Percentiles rank a stretch among this genome's conserved stretches.
These are phyloP conservation scores for Aotearoamyces nothofagi DNA, from an alignment of 2,329 filamentous ascomycete genomes.

Conservation along the genomic window DNA sequence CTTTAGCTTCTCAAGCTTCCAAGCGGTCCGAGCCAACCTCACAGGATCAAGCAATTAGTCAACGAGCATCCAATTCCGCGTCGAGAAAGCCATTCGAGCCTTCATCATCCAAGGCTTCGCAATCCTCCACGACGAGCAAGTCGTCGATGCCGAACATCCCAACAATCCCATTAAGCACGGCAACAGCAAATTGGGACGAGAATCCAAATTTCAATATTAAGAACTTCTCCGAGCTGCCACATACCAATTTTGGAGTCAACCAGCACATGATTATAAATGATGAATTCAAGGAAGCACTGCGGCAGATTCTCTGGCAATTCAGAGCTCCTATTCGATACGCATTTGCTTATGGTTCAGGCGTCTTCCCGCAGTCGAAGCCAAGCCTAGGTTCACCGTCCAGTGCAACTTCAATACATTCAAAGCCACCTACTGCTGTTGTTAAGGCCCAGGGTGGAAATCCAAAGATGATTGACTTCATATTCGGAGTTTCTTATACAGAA, in stretches of 20 bases:
- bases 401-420: constrained; percentile 55
- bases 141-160: constrained; percentile 13
- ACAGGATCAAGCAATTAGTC: constrained; percentile 4
- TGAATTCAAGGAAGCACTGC: constrained; percentile 83
- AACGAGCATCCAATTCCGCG: constrained; percentile 7
- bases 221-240: constrained; percentile 62
- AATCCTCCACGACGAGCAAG: constrained; percentile 9
- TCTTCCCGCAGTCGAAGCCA: constrained; percentile 64
- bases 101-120: neutral
- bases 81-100: constrained; percentile 3
- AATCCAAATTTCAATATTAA: constrained; percentile 56
- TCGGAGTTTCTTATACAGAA: constrained; percentile 84
- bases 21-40: too few relatives aligned
- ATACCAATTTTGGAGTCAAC: constrained; percentile 77
- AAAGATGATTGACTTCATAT: constrained; percentile 98
- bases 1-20: constrained; percentile 2
- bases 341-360: constrained; percentile 93
- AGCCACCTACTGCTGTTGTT: constrained; percentile 64
- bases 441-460: constrained; percentile 76
- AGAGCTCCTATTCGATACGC: constrained; percentile 88
- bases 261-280: constrained; percentile 93
- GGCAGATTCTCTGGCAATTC: constrained; percentile 82
- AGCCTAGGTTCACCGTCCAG: constrained; percentile 36
- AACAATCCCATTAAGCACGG: too few relatives aligned
- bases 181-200: constrained; percentile 52